Conservation (phyloP, 2,329 filamentous ascomycete species). For the Setomelanomma holmii region DNA sequence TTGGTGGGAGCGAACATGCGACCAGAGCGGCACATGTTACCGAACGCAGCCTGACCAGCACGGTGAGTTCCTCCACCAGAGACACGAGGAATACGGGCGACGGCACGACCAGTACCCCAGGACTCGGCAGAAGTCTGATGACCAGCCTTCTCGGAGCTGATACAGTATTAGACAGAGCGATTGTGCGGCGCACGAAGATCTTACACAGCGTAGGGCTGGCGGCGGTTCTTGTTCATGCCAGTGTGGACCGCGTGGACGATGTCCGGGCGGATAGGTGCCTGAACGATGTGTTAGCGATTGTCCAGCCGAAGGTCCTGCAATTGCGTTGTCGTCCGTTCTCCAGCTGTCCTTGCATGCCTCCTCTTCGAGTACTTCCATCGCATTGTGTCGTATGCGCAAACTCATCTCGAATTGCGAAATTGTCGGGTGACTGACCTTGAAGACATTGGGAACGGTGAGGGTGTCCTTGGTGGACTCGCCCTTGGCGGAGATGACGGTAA, state of each 20-base stretch:
- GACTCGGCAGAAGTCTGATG: constrained; percentile 99
- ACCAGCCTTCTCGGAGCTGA: constrained; percentile 88
- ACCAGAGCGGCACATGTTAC: constrained; percentile 99
- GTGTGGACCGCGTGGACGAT: constrained; percentile 99
- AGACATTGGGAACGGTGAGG: constrained; percentile 93
- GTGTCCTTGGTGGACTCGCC: constrained; percentile 89
- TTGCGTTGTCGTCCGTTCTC: background rate
- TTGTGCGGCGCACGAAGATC: constrained; percentile 11
- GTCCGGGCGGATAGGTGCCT: constrained; percentile 93
- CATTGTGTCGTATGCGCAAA: background rate
- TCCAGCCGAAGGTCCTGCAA: background rate
- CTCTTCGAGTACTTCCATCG: constrained; percentile 4
- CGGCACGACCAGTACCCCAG: constrained; percentile 97
- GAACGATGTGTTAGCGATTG: constrained; percentile 13
- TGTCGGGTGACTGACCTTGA: constrained; percentile 63
- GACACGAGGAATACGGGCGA: constrained; percentile 99
- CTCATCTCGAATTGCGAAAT: constrained; percentile 17
- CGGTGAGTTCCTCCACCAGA: constrained; percentile 99
- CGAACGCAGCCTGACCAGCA: constrained; percentile 99
- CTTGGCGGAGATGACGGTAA: constrained; percentile 96
- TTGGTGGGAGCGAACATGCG: constrained; percentile 99
- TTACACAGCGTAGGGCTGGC: constrained; percentile 98
- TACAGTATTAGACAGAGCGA: constrained; percentile 22
- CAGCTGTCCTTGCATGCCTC: background rate
- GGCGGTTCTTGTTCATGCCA: constrained; percentile 99